Evolutionary conservation across 805 yeast species (phyloP).

Genomic region (Hanseniaspora nectarophila): DNA sequence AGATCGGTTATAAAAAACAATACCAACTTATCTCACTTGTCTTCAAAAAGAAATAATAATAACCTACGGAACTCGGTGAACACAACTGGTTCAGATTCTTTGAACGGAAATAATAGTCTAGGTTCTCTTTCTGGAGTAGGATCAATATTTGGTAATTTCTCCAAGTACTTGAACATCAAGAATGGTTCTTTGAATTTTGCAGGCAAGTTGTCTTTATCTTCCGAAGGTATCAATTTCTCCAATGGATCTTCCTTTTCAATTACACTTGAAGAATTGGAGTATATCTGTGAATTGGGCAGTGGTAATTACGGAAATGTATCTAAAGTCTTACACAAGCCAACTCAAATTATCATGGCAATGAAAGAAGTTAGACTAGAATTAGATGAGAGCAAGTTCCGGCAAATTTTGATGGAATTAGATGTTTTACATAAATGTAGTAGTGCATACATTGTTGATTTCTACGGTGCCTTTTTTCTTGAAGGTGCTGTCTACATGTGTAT

Average conservation of each 20-base stretch:
- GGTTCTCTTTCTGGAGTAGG: constrained; percentile 18
- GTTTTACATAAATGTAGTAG: constrained; percentile 83
- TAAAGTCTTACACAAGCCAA: constrained; percentile 85
- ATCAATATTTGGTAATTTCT: constrained; percentile 60
- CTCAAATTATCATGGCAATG: constrained; percentile 90
- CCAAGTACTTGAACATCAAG: constrained; percentile 80
- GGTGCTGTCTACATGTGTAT: constrained; percentile 98
- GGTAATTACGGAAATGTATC: constrained; percentile 96
- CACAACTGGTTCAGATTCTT: not conserved
- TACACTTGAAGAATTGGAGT: constrained; percentile 69
- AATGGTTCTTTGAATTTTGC: constrained; percentile 86
- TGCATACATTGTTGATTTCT: constrained; percentile 87
- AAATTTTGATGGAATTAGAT: constrained; percentile 91
- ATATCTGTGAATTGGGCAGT: constrained; percentile 78
- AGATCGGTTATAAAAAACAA: not conserved
- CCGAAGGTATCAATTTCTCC: constrained; percentile 82
- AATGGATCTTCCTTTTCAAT: constrained; percentile 81
- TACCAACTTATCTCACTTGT: not conserved
- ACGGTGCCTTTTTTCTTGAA: constrained; percentile 94
- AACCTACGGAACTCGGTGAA: not conserved
- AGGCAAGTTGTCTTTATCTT: constrained; percentile 84
- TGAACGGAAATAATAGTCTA: constrained; percentile 15
- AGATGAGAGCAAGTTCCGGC: constrained; percentile 87
- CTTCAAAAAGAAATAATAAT: not conserved
- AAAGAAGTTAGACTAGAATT: constrained; percentile 88